Evolutionary conservation across 2,329 filamentous ascomycete species (phyloP).

Genomic region (Xylaria sp.): DNA sequence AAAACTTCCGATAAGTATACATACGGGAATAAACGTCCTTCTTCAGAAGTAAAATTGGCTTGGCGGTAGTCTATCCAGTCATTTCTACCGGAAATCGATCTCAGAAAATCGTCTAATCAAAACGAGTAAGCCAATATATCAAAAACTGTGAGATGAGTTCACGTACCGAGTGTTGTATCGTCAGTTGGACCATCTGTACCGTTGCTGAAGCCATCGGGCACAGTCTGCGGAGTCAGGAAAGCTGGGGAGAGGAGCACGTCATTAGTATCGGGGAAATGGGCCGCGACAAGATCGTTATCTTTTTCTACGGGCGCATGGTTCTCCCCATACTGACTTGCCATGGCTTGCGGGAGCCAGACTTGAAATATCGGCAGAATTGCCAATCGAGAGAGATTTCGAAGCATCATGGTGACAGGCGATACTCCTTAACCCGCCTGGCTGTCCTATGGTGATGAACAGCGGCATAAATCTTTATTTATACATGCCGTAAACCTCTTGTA

Average conservation of each 20-base stretch:
- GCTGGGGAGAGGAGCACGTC: constrained; percentile 46
- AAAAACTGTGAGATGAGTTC: neutral
- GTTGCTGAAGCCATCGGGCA: constrained; percentile 42
- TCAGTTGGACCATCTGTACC: constrained; percentile 48
- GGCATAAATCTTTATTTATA: neutral
- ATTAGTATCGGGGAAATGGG: constrained; percentile 47
- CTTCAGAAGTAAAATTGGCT: constrained; percentile 47
- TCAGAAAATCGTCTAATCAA: constrained; percentile 43
- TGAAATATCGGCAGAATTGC: constrained; percentile 10
- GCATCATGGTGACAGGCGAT: constrained; percentile 19
- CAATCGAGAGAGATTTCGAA: constrained; percentile 14
- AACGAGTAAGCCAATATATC: constrained; percentile 1
- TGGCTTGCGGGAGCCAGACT: constrained; percentile 15
- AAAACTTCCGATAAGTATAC: constrained; percentile 38
- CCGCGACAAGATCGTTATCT: constrained; percentile 45
- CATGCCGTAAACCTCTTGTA: neutral
- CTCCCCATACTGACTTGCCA: constrained; percentile 42
- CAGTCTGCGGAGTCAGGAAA: constrained; percentile 41
- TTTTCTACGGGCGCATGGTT: constrained; percentile 42
- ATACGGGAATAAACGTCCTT: constrained; percentile 44
- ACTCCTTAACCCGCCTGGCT: neutral
- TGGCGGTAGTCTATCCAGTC: constrained; percentile 45
- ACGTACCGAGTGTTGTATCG: constrained; percentile 45
- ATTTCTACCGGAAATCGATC: constrained; percentile 43
- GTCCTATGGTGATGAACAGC: neutral